Percentiles rank a stretch among this genome's conserved stretches.
Evolutionary conservation across 208 protist genomes (phyloP).

Genomic region (Crithidia fasciculata): DNA sequence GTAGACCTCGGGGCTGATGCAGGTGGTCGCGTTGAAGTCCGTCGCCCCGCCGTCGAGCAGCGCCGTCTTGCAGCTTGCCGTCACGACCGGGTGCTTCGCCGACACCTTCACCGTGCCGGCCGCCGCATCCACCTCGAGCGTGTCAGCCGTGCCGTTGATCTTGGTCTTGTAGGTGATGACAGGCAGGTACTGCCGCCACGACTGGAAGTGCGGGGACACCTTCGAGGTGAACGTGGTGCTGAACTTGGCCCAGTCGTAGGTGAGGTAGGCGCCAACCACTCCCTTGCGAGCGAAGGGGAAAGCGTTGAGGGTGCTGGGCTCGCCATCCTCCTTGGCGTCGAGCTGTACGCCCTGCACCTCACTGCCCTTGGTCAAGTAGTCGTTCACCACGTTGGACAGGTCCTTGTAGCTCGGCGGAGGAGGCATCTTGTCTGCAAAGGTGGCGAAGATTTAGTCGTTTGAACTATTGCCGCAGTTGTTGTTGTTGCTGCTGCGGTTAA

Average conservation of each 20-base stretch:
- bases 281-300: constrained; percentile 59
- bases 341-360: constrained; percentile 46
- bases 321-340: constrained; percentile 40
- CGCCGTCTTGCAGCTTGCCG: constrained; percentile 27
- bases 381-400: constrained; percentile 49
- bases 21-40: constrained; percentile 49
- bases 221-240: constrained; percentile 22
- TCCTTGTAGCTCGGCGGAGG: constrained; percentile 44
- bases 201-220: constrained; percentile 29
- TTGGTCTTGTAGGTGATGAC: constrained; percentile 33
- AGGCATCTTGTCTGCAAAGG: constrained; percentile 6
- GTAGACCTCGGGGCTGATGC: constrained; percentile 33
- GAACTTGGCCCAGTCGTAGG: constrained; percentile 27
- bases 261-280: constrained; percentile 42
- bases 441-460: too few relatives aligned
- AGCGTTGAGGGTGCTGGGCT: constrained; percentile 24
- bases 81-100: constrained; percentile 43
- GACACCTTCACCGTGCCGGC: constrained; percentile 32
- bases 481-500: too few relatives aligned
- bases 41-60: constrained; percentile 41
- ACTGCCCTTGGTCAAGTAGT: constrained; percentile 51
- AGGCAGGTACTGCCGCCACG: constrained; percentile 48
- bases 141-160: constrained; percentile 15
- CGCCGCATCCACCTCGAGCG: constrained; percentile 28
- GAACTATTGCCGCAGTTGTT: too few relatives aligned